phyloP scores from a whole-genome alignment of 495 filamentous ascomycete species.

The Thozetella sp. region DNA sequence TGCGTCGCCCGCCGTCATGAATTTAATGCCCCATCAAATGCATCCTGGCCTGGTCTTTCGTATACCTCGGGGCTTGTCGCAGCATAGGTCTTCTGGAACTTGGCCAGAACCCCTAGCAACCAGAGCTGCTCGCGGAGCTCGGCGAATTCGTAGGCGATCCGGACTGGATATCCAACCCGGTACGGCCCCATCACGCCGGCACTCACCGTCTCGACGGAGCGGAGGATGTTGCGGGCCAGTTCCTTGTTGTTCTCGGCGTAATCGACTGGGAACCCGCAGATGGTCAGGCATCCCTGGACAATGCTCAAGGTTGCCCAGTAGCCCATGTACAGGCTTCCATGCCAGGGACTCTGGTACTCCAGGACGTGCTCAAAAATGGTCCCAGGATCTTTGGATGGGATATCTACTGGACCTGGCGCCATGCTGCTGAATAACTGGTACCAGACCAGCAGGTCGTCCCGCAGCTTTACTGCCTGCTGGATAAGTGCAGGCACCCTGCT shows the following conservation, averaged over 20 bases:
- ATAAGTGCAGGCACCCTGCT: background rate
- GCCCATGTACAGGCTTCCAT: conserved; percentile 13
- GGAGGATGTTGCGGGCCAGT: conserved; percentile 13
- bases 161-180: conserved; percentile 13
- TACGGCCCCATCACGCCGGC: conserved; percentile 16
- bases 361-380: conserved; percentile 8
- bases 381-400: conserved; percentile 8
- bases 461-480: background rate
- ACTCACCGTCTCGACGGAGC: conserved; percentile 12
- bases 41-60: conserved; percentile 8
- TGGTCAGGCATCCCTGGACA: conserved; percentile 14
- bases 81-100: conserved; percentile 13
- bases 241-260: conserved; percentile 9
- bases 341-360: conserved; percentile 8
- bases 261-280: conserved; percentile 3
- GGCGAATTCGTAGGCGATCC: conserved; percentile 18
- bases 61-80: conserved; percentile 7
- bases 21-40: conserved; percentile 8
- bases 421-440: background rate
- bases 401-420: background rate
- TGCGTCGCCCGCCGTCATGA: too few relatives aligned
- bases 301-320: conserved; percentile 19
- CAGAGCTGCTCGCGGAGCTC: conserved; percentile 12
- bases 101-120: conserved; percentile 9
- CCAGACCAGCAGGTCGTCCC: conserved; percentile 7